Evolutionary conservation across 768 basidiomycete species (phyloP).

Genomic region (Jaapia argillacea): DNA sequence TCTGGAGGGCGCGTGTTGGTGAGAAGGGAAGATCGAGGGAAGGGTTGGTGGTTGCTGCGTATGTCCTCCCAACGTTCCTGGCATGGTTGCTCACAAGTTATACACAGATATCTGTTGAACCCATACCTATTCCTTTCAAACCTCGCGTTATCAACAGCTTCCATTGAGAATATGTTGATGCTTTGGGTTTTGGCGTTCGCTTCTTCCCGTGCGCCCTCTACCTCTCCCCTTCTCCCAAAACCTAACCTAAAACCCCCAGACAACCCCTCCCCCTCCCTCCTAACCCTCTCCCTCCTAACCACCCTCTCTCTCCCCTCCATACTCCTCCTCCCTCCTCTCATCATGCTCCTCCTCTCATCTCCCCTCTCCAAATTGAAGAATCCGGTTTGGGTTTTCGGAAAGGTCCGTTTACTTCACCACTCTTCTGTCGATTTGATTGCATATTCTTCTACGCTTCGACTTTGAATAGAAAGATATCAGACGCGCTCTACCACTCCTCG

Average conservation of each 20-base stretch:
- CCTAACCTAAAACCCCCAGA: slow-evolving; percentile 29
- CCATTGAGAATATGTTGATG: slow-evolving; percentile 68
- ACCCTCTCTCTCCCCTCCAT: slow-evolving; percentile 67
- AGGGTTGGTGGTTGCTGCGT: slow-evolving; percentile 57
- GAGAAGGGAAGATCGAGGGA: slow-evolving; percentile 40
- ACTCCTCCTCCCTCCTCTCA: slow-evolving; percentile 54
- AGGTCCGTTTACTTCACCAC: too few species aligned
- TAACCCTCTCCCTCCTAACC: slow-evolving; percentile 60
- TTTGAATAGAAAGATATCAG: slow-evolving; percentile 5
- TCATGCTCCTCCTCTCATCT: slow-evolving; percentile 56
- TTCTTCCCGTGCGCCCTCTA: slow-evolving; percentile 38
- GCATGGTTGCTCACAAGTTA: background rate
- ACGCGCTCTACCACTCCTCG: slow-evolving; percentile 24
- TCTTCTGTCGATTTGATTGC: too few species aligned
- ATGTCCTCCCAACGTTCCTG: slow-evolving; percentile 17
- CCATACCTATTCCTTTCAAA: slow-evolving; percentile 80
- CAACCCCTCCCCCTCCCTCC: slow-evolving; percentile 41
- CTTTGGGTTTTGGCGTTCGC: slow-evolving; percentile 65
- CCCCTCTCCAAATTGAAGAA: slow-evolving; percentile 63
- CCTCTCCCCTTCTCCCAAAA: background rate
- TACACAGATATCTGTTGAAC: slow-evolving; percentile 72
- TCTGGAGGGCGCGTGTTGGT: slow-evolving; percentile 57
- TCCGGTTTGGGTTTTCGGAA: too few species aligned
- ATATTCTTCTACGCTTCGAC: slow-evolving; percentile 19
- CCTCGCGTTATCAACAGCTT: slow-evolving; percentile 73